A percentile compares a stretch with the other conserved stretches of the same genome.
phyloP scores from a whole-genome alignment of 176 grass and related monocot species.

The Oryza brachyantha region DNA sequence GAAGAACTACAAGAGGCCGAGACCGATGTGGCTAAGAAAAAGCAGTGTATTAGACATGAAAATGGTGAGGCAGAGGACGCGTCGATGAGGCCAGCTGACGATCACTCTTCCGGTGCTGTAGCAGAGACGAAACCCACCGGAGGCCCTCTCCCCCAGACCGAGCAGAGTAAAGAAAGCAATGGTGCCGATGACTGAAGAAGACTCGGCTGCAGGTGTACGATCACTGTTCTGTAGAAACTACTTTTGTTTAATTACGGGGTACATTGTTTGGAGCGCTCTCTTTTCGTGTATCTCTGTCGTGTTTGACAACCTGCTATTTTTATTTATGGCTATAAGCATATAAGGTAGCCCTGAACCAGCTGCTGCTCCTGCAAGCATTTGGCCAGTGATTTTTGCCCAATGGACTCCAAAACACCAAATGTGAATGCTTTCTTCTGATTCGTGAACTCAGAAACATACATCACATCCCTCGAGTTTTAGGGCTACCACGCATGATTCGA shows the following conservation, averaged over 20 bases:
- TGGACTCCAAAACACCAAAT: background rate
- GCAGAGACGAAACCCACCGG: slow-evolving; percentile 9
- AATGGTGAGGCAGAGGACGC: slow-evolving; percentile 24
- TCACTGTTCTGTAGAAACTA: slow-evolving; percentile 1
- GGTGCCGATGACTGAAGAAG: slow-evolving; percentile 4
- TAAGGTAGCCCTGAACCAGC: background rate
- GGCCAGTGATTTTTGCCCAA: background rate
- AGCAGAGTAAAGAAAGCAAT: slow-evolving; percentile 25
- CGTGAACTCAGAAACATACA: background rate
- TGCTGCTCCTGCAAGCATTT: background rate
- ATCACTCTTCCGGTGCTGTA: slow-evolving; percentile 3
- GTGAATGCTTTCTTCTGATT: background rate
- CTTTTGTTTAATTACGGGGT: background rate
- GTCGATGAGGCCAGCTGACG: background rate
- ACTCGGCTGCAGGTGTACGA: background rate
- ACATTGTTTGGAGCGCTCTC: background rate
- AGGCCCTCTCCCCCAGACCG: background rate
- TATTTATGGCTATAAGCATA: background rate
- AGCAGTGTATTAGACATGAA: slow-evolving; percentile 46
- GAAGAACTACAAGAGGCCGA: slow-evolving; percentile 31
- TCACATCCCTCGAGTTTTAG: background rate
- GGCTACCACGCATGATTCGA: too few relatives aligned
- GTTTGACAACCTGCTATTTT: background rate
- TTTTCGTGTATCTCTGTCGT: background rate
- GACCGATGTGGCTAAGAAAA: slow-evolving; percentile 38